These are phyloP conservation scores for Rhizopus arrhizus DNA, from an alignment of 371 early-diverging fungal genomes.

Conservation along the genomic window DNA sequence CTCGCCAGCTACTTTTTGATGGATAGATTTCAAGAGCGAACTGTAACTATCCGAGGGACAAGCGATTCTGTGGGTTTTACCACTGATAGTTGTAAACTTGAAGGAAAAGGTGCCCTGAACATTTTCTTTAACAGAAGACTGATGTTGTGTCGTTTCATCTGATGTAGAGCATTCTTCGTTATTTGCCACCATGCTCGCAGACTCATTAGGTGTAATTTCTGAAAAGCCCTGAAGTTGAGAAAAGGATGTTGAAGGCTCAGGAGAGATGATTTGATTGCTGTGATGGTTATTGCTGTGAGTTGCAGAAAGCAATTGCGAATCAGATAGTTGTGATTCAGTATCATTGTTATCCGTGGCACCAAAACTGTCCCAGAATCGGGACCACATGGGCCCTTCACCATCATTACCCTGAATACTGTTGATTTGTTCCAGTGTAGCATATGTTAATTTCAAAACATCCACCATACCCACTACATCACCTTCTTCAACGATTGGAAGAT, in stretches of 20 bases:
- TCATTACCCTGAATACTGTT: slow-evolving; percentile 46
- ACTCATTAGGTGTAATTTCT: slow-evolving; percentile 55
- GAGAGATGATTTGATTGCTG: slow-evolving; percentile 31
- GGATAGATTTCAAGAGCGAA: slow-evolving; percentile 33
- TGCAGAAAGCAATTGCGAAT: slow-evolving; percentile 30
- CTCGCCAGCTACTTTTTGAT: slow-evolving; percentile 45
- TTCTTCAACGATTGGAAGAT: slow-evolving; percentile 83
- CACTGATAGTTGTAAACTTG: slow-evolving; percentile 40
- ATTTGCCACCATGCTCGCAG: slow-evolving; percentile 50
- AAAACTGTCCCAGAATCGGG: slow-evolving; percentile 56
- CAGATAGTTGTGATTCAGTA: slow-evolving; percentile 41
- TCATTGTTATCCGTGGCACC: slow-evolving; percentile 40
- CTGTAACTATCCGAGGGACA: slow-evolving; percentile 27
- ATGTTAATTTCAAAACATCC: slow-evolving; percentile 88
- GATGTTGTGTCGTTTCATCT: slow-evolving; percentile 31
- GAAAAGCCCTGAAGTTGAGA: slow-evolving; percentile 41
- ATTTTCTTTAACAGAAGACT: slow-evolving; percentile 12
- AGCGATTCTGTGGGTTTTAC: slow-evolving; percentile 44
- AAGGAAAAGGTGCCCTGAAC: slow-evolving; percentile 30
- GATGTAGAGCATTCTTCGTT: slow-evolving; percentile 54
- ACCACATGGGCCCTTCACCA: slow-evolving; percentile 54
- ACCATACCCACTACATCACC: slow-evolving; percentile 78
- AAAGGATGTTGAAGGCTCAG: slow-evolving; percentile 44
- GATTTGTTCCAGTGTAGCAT: slow-evolving; percentile 67
- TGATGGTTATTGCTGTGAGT: slow-evolving; percentile 14